Evolutionary conservation across 805 yeast species (phyloP).

Genomic region (Nakazawaea siamensis): DNA sequence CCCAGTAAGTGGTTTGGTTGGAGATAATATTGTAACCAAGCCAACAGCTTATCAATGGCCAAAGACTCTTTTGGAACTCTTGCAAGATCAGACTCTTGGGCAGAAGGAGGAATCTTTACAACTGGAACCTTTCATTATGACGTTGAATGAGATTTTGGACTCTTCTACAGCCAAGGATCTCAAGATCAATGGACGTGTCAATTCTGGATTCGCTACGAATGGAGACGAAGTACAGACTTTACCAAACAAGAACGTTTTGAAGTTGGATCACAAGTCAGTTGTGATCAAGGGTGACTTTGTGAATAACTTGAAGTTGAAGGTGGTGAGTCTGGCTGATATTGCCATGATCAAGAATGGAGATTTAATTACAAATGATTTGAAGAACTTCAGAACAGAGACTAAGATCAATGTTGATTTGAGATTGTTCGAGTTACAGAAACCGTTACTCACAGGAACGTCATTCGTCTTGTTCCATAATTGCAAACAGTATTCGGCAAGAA

Average conservation of each 20-base stretch:
- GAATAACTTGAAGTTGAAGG: slow-evolving; percentile 29
- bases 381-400: slow-evolving; percentile 26
- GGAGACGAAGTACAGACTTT: slow-evolving; percentile 56
- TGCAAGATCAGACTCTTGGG: slow-evolving; percentile 25
- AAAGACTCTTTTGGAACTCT: slow-evolving; percentile 37
- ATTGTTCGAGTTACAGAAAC: slow-evolving; percentile 61
- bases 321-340: slow-evolving; percentile 24
- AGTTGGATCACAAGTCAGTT: slow-evolving; percentile 28
- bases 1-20: slow-evolving; percentile 65
- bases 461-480: slow-evolving; percentile 73
- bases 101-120: slow-evolving; percentile 13
- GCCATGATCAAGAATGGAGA: slow-evolving; percentile 55
- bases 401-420: slow-evolving; percentile 48
- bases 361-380: slow-evolving; percentile 32
- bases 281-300: slow-evolving; percentile 52
- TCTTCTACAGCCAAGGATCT: slow-evolving; percentile 40
- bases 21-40: slow-evolving; percentile 52
- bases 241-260: slow-evolving; percentile 40
- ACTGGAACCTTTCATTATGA: slow-evolving; percentile 45
- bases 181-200: slow-evolving; percentile 54
- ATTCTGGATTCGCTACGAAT: slow-evolving; percentile 59
- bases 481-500: slow-evolving; percentile 59
- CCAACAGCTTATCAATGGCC: slow-evolving; percentile 16
- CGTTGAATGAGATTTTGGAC: slow-evolving; percentile 55
- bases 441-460: slow-evolving; percentile 74